Evolutionary conservation across 345 rosid genomes (phyloP), one percentile per base, ranked within the genome.

Genomic region (Hevea brasiliensis): DNA sequence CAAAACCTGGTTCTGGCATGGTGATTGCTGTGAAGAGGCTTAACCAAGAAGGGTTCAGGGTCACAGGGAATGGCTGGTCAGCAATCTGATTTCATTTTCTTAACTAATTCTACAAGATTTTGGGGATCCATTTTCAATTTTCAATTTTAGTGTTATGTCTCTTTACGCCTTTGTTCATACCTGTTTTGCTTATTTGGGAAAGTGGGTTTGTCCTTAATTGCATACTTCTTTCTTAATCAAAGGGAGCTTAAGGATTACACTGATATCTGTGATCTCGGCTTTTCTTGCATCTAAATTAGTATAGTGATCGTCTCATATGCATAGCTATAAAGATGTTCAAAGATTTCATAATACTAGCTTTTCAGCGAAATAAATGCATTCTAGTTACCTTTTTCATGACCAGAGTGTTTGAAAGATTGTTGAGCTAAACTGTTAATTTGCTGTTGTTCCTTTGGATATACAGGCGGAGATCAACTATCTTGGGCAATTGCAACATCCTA

Each of bases 391-490:
- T 54, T 32, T 41, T 20, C 37, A 7, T 26, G 2, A 12, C 32
- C 45, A 14, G 20, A 60, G 15, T 40, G 10, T 32, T 62, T 45
- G 7, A 32, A 17, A 35, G 20, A 4, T 44, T 72, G 4, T 3
- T 37, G 35, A 41, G 56, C 56, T 4, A 26, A 10, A 17, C 7
- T 32, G 12, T 70, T 81, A 24, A 67, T 72, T 74, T 68, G 48
- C 6, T 13, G 51, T 58, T 51, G 37, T 32, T 20, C 23, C 69
- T 68, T 78, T 55, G 71, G 72, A 71, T 6, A 40, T 71, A 51
- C 75, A 79, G 82, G 79, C 82, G 18, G 82, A 79, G 59, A 79
- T 79, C 29, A 79, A 79, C 54, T 79, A 79, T 65, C 82, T 79
- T 27, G 82, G 82, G 73, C 82, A 79, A 62, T 66, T 79, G 48